Evolutionary conservation across 2,329 filamentous ascomycete species (phyloP).

Genomic region (Fusarium robinianum): DNA sequence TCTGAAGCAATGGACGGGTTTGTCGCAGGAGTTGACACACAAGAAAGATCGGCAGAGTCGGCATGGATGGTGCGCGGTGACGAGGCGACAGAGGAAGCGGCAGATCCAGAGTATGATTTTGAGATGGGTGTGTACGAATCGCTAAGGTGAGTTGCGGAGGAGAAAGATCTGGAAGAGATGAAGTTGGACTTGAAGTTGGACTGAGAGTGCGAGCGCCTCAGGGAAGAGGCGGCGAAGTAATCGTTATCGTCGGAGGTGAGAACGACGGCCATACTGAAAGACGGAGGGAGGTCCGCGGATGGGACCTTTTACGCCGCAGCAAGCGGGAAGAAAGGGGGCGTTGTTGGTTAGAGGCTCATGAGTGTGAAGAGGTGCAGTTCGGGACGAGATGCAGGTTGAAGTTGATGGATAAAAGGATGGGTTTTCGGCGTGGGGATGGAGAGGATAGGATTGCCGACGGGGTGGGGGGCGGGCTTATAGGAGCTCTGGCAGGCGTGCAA

Average conservation of each 20-base stretch:
- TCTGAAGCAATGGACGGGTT: constrained; percentile 65
- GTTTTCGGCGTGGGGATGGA: constrained; percentile 32
- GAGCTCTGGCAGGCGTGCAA: constrained; percentile 9
- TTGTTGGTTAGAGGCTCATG: constrained; percentile 33
- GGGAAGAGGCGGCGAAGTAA: constrained; percentile 58
- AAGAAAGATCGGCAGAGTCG: constrained; percentile 61
- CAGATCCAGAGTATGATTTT: constrained; percentile 52
- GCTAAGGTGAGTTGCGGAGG: constrained; percentile 52
- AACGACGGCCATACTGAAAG: constrained; percentile 58
- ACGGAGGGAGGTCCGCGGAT: constrained; percentile 25
- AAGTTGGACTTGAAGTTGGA: constrained; percentile 61
- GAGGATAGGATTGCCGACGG: constrained; percentile 34
- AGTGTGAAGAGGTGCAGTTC: constrained; percentile 12
- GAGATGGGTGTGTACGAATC: constrained; percentile 52
- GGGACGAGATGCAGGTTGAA: constrained; percentile 1
- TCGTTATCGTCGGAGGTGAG: constrained; percentile 60
- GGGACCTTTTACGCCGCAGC: constrained; percentile 31
- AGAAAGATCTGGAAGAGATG: constrained; percentile 48
- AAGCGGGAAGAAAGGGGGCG: constrained; percentile 14
- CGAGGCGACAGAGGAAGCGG: constrained; percentile 58
- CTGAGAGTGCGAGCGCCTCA: constrained; percentile 65
- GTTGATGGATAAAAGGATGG: constrained; percentile 20
- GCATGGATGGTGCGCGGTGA: constrained; percentile 58
- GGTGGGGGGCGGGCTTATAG: constrained; percentile 38
- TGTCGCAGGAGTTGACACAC: constrained; percentile 65